These are phyloP conservation scores for Malassezia cuniculi DNA, from an alignment of 1,284 basidiomycete species.

Conservation along the genomic window DNA sequence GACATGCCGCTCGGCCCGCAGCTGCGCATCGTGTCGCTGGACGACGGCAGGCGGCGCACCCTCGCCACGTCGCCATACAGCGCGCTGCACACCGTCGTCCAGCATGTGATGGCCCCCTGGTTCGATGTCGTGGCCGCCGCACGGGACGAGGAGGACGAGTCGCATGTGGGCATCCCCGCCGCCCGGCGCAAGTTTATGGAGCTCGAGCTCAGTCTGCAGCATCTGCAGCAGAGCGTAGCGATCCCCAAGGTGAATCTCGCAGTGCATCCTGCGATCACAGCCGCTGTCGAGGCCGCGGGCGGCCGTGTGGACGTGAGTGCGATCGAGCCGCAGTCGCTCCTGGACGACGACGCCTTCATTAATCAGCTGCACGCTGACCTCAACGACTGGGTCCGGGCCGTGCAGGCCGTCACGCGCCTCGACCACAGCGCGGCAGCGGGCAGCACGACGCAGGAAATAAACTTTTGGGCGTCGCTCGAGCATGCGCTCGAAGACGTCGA, in stretches of 20 bases:
- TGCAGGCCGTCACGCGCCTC: slow-evolving; percentile 89
- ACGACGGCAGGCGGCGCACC: slow-evolving; percentile 1
- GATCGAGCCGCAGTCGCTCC: slow-evolving; percentile 56
- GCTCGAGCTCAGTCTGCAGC: slow-evolving; percentile 84
- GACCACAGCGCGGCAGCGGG: slow-evolving; percentile 79
- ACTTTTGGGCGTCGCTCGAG: slow-evolving; percentile 94
- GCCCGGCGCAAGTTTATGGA: slow-evolving; percentile 99
- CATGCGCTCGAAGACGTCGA: slow-evolving; percentile 85
- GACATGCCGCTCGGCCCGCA: slow-evolving; percentile 6
- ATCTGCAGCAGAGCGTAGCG: slow-evolving; percentile 96
- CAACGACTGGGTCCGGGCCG: slow-evolving; percentile 95
- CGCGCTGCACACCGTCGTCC: slow-evolving; percentile 87
- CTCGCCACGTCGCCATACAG: slow-evolving; percentile 60
- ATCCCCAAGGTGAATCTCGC: slow-evolving; percentile 89
- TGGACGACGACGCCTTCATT: slow-evolving; percentile 79
- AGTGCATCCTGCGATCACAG: slow-evolving; percentile 77
- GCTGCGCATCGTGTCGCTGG: slow-evolving; percentile 10
- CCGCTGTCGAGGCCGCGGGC: slow-evolving; percentile 56
- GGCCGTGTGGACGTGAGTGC: slow-evolving; percentile 62
- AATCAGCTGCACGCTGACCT: slow-evolving; percentile 88
- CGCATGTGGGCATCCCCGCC: slow-evolving; percentile 83
- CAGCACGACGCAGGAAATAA: slow-evolving; percentile 94
- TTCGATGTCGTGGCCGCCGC: slow-evolving; percentile 84
- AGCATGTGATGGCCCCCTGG: slow-evolving; percentile 90
- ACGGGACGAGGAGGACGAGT: slow-evolving; percentile 54